phyloP scores from a whole-genome alignment of 2,329 filamentous ascomycete genomes.

The Geosmithia morbida region DNA sequence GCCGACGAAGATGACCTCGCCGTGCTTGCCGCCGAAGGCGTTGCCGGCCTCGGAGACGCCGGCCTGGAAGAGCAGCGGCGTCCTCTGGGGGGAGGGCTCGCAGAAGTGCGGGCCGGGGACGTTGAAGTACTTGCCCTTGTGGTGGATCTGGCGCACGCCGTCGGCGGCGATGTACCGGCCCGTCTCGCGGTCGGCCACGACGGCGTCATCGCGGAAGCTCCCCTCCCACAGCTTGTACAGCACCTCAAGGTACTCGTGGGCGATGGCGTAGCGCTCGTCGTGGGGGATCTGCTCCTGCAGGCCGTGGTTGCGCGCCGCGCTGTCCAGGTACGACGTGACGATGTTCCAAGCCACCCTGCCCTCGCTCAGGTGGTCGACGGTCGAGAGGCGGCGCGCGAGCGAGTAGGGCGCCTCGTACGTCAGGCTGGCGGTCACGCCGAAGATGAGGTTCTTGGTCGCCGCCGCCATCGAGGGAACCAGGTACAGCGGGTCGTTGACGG shows the following conservation, averaged over 20 bases:
- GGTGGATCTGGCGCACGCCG: constrained; percentile 50
- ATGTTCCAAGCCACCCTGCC: constrained; percentile 36
- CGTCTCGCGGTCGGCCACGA: constrained; percentile 40
- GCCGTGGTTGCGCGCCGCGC: constrained; percentile 51
- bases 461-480: constrained; percentile 57
- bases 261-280: constrained; percentile 50
- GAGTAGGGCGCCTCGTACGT: constrained; percentile 62
- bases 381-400: constrained; percentile 49
- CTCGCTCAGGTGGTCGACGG: constrained; percentile 52
- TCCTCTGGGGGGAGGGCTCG: constrained; percentile 52
- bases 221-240: constrained; percentile 54
- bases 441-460: constrained; percentile 51
- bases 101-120: constrained; percentile 53
- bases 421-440: constrained; percentile 55
- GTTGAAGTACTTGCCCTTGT: constrained; percentile 47
- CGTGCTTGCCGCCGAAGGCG: constrained; percentile 53
- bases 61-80: constrained; percentile 55
- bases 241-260: constrained; percentile 49
- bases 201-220: constrained; percentile 53
- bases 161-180: constrained; percentile 38
- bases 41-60: constrained; percentile 54
- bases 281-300: constrained; percentile 42
- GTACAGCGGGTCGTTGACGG: constrained; percentile 53
- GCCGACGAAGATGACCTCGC: constrained; percentile 57
- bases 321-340: constrained; percentile 58